Evolutionary conservation across 2,329 filamentous ascomycete genomes (phyloP), one percentile per base, ranked within the genome.

Genomic region (Aureobasidium sp.): DNA sequence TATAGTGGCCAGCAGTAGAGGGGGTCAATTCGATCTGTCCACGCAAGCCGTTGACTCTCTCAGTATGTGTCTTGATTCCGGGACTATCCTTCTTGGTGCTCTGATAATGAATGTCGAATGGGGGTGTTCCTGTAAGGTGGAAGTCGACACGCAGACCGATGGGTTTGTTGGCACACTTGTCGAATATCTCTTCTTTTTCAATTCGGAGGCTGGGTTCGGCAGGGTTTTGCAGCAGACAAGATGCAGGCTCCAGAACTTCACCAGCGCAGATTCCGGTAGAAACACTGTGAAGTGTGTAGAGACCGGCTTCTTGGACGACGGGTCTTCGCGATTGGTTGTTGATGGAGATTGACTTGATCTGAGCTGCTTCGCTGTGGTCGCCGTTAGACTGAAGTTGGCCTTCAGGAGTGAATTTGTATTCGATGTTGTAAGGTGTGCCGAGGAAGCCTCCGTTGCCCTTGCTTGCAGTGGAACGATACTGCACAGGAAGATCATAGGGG

Each of bases 121-220:
- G 93, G 47, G 95, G 93, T 0, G 91, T 95, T 63, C 94, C 94
- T 29, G 93, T 88, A 40, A 99, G 80, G 70, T 97, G 91, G 53
- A 99, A 77, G 68, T 94, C 88, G 43, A 99, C 89, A 11, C 88
- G 84, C 59, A 99, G 81, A 42, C 94, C 94, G 63, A 99, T 89
- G 0, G 94, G 90, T 69, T 91, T 96, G 50, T 92, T 91, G 37
- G 92, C 93, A 71, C 94, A 99, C 71, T 95, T 95, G 73, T 99
- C 94, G 57, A 90, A 88, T 45, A 99, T 91, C 64, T 91, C 87
- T 67, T 95, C 88, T 7, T 85, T 81, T 33, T 81, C 82, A 53
- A 99, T 78, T 4, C 83, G 79, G 61, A 99, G 73, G 60, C 87
- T 84, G 10, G 94, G 94, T 74, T 96, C 87, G 0, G 94, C 86